Conservation (phyloP, 1,284 basidiomycete species). For the Cystobasidium slooffiae region DNA sequence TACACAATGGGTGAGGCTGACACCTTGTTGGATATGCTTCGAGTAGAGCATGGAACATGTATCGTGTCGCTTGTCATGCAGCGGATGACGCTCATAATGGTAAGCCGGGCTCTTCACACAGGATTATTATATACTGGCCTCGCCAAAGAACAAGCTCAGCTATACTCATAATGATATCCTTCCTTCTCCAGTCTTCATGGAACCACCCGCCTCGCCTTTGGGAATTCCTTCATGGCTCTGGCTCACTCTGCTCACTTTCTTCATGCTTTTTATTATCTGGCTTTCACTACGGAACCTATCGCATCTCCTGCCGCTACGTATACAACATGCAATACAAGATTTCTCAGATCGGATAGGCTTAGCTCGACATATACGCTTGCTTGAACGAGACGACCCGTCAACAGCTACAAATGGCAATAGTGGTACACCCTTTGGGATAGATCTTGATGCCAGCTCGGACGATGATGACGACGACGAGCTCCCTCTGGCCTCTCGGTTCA, state of each 20-base stretch:
- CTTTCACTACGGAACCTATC: constrained; percentile 26
- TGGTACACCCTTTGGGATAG: constrained; percentile 7
- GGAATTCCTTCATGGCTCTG: constrained; percentile 42
- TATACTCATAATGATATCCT: too few species aligned
- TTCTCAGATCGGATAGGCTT: constrained; percentile 7
- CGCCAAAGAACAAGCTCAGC: too few species aligned
- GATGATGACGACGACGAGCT: constrained; percentile 42
- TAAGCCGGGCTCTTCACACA: not conserved
- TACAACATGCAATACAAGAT: constrained; percentile 32
- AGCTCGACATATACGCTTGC: constrained; percentile 19
- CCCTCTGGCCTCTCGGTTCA: constrained; percentile 22
- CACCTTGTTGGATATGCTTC: too few species aligned
- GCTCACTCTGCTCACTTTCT: constrained; percentile 39
- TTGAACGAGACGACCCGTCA: not conserved
- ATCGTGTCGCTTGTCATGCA: too few species aligned
- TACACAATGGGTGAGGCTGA: too few species aligned
- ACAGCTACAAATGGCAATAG: not conserved
- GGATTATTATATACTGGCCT: too few species aligned
- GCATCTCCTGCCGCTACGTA: constrained; percentile 18
- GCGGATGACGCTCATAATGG: constrained; percentile 5
- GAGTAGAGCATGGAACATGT: too few species aligned
- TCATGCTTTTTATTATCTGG: constrained; percentile 33
- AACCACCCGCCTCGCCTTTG: constrained; percentile 3
- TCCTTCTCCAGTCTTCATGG: constrained; percentile 11
- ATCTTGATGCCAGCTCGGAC: constrained; percentile 35